Evolutionary conservation across 805 yeast genomes (phyloP).

Genomic region (Lipomyces yamanashiensis): DNA sequence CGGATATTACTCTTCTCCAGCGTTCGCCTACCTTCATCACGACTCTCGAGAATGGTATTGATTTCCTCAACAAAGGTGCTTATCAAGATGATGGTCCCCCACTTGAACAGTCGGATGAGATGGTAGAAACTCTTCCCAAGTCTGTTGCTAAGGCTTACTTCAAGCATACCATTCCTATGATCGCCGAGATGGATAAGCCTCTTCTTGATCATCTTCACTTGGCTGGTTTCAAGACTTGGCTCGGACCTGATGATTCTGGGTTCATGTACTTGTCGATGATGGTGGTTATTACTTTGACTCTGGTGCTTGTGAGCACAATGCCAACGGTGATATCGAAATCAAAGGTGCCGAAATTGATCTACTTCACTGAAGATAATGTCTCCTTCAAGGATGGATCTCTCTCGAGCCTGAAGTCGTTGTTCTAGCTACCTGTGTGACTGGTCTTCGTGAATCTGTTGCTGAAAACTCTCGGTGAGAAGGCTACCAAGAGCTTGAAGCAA

Average conservation of each 20-base stretch:
- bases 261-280: constrained; percentile 48
- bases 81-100: constrained; percentile 49
- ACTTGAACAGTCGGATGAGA: constrained; percentile 49
- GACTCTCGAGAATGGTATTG: constrained; percentile 47
- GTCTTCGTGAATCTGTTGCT: constrained; percentile 51
- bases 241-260: constrained; percentile 53
- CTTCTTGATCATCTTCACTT: constrained; percentile 43
- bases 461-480: constrained; percentile 48
- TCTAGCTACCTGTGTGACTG: constrained; percentile 52
- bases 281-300: constrained; percentile 55
- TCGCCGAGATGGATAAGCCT: constrained; percentile 45
- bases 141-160: constrained; percentile 44
- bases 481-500: constrained; percentile 46
- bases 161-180: constrained; percentile 48
- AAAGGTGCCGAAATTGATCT: constrained; percentile 45
- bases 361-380: constrained; percentile 48
- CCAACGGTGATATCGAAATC: constrained; percentile 48
- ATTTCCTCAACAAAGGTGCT: constrained; percentile 43
- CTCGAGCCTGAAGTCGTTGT: constrained; percentile 49
- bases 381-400: constrained; percentile 47
- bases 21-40: constrained; percentile 52
- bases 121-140: constrained; percentile 46
- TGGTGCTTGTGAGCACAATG: constrained; percentile 50
- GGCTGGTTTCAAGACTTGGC: constrained; percentile 49
- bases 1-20: constrained; percentile 50